Conservation (phyloP, 768 basidiomycete genomes). For the Termitomyces sp. region DNA sequence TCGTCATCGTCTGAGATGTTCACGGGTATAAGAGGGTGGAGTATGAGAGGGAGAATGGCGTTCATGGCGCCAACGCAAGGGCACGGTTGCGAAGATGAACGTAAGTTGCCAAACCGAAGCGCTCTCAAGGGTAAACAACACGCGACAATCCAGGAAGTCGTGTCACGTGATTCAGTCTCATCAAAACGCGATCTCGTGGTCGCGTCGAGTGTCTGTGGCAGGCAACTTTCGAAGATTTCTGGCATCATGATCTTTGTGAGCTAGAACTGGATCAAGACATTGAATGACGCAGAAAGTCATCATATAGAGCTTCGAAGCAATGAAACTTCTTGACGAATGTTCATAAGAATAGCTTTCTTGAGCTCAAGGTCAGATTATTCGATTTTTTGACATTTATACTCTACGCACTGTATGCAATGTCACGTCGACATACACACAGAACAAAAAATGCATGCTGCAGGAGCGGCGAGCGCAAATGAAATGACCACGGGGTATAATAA, state of each 20-base stretch:
- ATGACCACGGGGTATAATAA: constrained; percentile 1
- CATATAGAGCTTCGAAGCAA: no score
- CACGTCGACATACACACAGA: background rate
- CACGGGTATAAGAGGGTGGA: constrained; percentile 52
- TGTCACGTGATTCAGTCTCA: constrained; percentile 10
- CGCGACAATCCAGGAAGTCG: constrained; percentile 4
- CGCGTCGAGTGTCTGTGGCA: background rate
- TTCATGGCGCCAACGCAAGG: constrained; percentile 31
- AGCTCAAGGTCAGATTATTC: background rate
- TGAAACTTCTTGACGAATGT: no score
- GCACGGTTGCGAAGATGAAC: no score
- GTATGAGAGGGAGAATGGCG: constrained; percentile 41
- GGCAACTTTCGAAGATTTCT: no score
- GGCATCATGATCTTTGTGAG: no score
- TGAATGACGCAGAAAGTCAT: no score
- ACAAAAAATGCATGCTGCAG: background rate
- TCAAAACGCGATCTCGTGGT: no score
- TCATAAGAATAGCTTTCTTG: no score
- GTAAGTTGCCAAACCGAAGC: no score
- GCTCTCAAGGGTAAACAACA: constrained; percentile 9
- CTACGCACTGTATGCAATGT: background rate
- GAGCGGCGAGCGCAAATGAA: background rate
- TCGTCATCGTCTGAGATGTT: constrained; percentile 48
- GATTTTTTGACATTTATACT: background rate
- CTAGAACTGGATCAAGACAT: no score